These are phyloP conservation scores for Claviceps sp. DNA, from an alignment of 2,329 filamentous ascomycete genomes.

Conservation along the genomic window DNA sequence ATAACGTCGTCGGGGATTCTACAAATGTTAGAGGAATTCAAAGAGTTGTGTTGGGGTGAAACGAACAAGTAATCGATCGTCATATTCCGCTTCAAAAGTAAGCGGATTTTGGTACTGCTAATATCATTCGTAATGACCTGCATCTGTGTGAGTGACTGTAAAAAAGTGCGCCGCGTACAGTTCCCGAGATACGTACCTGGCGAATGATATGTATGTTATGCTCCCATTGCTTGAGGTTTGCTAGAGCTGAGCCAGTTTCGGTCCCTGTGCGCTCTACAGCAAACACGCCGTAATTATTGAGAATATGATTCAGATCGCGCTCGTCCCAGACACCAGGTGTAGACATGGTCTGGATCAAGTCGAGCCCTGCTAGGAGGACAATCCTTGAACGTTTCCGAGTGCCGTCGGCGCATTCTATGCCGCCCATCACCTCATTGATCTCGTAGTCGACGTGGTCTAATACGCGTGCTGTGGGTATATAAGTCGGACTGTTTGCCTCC, in stretches of 20 bases:
- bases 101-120: slow-evolving; percentile 67
- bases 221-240: slow-evolving; percentile 68
- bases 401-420: slow-evolving; percentile 56
- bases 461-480: slow-evolving; percentile 78
- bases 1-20: slow-evolving; percentile 57
- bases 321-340: slow-evolving; percentile 67
- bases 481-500: slow-evolving; percentile 71
- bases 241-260: slow-evolving; percentile 75
- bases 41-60: too few relatives aligned
- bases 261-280: slow-evolving; percentile 81
- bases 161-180: not conserved
- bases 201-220: slow-evolving; percentile 80
- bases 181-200: slow-evolving; percentile 13
- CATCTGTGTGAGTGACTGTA: not conserved
- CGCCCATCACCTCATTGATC: slow-evolving; percentile 67
- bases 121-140: slow-evolving; percentile 65
- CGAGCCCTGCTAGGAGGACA: slow-evolving; percentile 67
- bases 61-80: slow-evolving; percentile 54
- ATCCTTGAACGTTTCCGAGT: slow-evolving; percentile 55
- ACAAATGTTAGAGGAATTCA: not conserved
- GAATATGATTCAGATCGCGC: slow-evolving; percentile 75
- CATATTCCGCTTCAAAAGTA: slow-evolving; percentile 68
- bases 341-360: slow-evolving; percentile 62
- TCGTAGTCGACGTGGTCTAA: slow-evolving; percentile 86
- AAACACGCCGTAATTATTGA: slow-evolving; percentile 71